Evolutionary conservation across 257 asterid genomes (phyloP).

Genomic region (Linderniella brevidens): DNA sequence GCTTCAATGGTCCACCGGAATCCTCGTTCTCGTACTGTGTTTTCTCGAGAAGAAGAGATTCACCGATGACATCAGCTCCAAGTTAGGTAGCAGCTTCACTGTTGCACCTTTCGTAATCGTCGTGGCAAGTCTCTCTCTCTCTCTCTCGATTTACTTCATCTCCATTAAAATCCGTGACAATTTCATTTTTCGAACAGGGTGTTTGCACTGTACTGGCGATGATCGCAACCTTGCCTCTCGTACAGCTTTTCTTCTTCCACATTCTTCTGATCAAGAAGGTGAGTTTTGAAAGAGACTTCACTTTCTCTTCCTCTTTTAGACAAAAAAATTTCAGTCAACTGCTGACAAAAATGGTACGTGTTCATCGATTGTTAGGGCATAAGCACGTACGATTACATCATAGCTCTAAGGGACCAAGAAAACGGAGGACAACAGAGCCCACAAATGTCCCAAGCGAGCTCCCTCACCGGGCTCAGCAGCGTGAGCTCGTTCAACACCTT

Average conservation of each 20-base stretch:
- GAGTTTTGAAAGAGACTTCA: too few species aligned
- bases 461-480: constrained; percentile 81
- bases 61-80: constrained; percentile 54
- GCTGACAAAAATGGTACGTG: too few species aligned
- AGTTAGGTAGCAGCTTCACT: constrained; percentile 93
- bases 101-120: constrained; percentile 76
- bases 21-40: constrained; percentile 70
- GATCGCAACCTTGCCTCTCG: constrained; percentile 91
- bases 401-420: constrained; percentile 87
- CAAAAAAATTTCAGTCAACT: neutral
- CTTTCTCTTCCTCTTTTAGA: too few species aligned
- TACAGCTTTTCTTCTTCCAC: constrained; percentile 98
- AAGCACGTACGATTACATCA: constrained; percentile 94
- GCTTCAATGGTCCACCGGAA: constrained; percentile 93
- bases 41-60: constrained; percentile 65
- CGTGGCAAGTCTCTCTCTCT: constrained; percentile 47
- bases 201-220: constrained; percentile 91
- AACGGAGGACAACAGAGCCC: constrained; percentile 82
- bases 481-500: constrained; percentile 81
- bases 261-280: constrained; percentile 93
- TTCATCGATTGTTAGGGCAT: constrained; percentile 42
- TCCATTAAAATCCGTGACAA: neutral
- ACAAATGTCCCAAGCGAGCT: constrained; percentile 85
- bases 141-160: neutral
- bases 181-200: constrained; percentile 25